Base-by-base conservation (phyloP, 371 early-diverging fungal genomes). In the Lichtheimia ramosa region DNA sequence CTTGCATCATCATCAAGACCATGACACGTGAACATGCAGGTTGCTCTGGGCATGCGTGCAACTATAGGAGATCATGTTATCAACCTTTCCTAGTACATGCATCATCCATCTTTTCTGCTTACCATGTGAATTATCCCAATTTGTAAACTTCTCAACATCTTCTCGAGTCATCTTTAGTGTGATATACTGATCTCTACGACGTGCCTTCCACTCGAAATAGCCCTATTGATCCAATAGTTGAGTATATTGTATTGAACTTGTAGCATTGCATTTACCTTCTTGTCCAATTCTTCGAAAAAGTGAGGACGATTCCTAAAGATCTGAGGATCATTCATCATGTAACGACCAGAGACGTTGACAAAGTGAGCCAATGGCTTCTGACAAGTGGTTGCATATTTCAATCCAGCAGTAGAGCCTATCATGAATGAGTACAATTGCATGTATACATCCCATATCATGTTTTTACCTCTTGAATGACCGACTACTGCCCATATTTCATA, bases 401-500 rank as follows among this genome's bases (percentile, higher is more conserved):
- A 65, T 15, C 61, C 63, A 14, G 85, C 77, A 20, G 79, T 55
- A n/a, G 83, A 75, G 1, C 87, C 87, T 87, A 53, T n/a, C 18
- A 18, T 18, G 39, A 48, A 20, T 49, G 15, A 12, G 49, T 23
- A 43, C 16, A 50, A n/a, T 13, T 13, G 49, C 34, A 24, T 21
- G 3, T 40, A 24, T 49, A 20, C 5, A 49, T 25, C 23, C 16
- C 46, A 7, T 46, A n/a, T 21, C 10, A n/a, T 8, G 3, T 13
- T 48, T 21, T 59, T 70, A 80, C 84, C 84, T 58, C 79, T 59
- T 4, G 85, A 84, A 69, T 84, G 85, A 15, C 83, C 83, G 51
- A 87, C 75, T 5, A 83, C 48, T 5, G 82, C 81, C 56, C 70
- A 84, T n/a, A 85, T 75, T 25, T 79, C 68, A 61, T 85, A 87